Base-by-base conservation (phyloP, 2,329 filamentous ascomycete genomes). In the Colletotrichum musicola region DNA sequence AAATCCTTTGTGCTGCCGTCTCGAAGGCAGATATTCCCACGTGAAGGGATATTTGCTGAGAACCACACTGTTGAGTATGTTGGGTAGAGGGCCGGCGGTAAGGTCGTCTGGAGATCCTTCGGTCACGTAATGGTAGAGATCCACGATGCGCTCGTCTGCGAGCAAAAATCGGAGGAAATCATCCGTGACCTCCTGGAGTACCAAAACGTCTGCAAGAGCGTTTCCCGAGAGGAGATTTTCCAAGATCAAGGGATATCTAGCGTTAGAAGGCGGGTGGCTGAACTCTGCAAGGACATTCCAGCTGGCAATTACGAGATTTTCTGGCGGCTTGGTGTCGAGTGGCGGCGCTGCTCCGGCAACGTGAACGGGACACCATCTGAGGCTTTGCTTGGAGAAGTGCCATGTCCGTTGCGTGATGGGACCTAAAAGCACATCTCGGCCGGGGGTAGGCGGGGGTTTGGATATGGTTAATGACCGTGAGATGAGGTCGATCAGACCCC, bases 171-270 rank as follows among this genome's bases (percentile, higher is more conserved):
- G 81, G 0, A 92, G 82, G 68, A 92, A 90, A 47, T 87, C 82
- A 69, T 92, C 89, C 0, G 89, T 90, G 1, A 92, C 86, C 77
- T 92, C 90, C 74, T 92, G 85, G 5, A 92, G 81, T 3, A 87
- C 79, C 9, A 88, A 71, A 3, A 87, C 76, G 64, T 88, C 85
- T 7, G 86, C 79, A 0, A 73, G 66, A 3, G 84, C 84, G 7
- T 77, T 75, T 4, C 74, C 63, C 0, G 81, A 80, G 4, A 87
- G 73, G 2, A 88, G 75, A 63, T 82, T 86, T 6, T 76, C 72
- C 20, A 86, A 66, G 53, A 88, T 73, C 7, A 82, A 72, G 2
- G 81, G 75, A 64, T 86, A 82, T 35, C 85, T 79, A 18, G 72
- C 71, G 16, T 76, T 74, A 6, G 78, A 79, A 3, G 84, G 81